Evolutionary conservation across 768 basidiomycete species (phyloP).

Genomic region (Rhizopogon vesiculosus): DNA sequence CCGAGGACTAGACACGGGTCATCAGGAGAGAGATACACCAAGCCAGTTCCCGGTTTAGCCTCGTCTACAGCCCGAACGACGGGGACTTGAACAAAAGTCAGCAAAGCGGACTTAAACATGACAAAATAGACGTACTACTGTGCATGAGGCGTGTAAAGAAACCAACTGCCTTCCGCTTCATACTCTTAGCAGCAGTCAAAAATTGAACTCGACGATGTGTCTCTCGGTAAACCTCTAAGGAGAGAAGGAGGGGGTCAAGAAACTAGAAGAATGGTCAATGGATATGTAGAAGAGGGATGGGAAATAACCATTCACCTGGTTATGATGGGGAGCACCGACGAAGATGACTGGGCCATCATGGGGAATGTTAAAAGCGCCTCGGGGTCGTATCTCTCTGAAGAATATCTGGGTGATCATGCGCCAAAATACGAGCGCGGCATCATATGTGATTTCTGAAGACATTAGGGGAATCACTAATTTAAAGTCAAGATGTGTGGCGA

Average conservation of each 20-base stretch:
- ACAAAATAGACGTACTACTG: conserved; percentile 56
- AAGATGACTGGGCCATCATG: conserved; percentile 88
- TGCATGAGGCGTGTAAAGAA: conserved; percentile 80
- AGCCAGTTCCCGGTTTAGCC: conserved; percentile 71
- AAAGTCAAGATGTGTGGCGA: conserved; percentile 6
- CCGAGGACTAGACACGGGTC: conserved; percentile 85
- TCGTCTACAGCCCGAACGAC: conserved; percentile 89
- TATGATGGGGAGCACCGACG: conserved; percentile 89
- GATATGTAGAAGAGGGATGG: conserved; percentile 6
- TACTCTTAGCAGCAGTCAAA: conserved; percentile 84
- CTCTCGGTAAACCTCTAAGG: conserved; percentile 82
- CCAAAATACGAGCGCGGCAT: conserved; percentile 82
- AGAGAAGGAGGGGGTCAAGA: conserved; percentile 83
- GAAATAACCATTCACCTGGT: conserved; percentile 53
- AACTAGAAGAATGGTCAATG: conserved; percentile 49
- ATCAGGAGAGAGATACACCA: conserved; percentile 60
- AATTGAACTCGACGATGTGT: conserved; percentile 79
- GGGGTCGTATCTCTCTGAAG: conserved; percentile 91
- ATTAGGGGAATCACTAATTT: conserved; percentile 2
- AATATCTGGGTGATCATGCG: conserved; percentile 84
- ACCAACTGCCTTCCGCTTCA: conserved; percentile 76
- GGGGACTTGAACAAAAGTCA: conserved; percentile 56
- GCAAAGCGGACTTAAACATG: conserved; percentile 1
- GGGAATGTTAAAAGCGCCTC: conserved; percentile 94
- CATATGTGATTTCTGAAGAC: conserved; percentile 43